Evolutionary conservation across 2,329 filamentous ascomycete species (phyloP), one percentile per base, ranked within the genome.

Genomic region (Coniosporium tulheliwenetii): DNA sequence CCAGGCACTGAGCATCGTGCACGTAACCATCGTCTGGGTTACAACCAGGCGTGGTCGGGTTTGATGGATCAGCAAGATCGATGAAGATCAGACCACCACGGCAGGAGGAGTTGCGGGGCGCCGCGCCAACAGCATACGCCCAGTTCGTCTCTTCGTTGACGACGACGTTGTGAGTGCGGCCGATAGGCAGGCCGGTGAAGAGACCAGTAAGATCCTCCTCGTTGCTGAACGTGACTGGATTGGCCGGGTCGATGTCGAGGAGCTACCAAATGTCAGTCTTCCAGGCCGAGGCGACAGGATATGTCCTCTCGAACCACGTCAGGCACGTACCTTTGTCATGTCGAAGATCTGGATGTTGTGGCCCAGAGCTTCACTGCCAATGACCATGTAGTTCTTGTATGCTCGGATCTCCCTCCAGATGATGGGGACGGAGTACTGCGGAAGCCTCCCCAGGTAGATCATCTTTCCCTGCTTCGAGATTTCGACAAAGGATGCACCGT

Each of bases 341-440:
- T 79, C 75, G 50, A 79, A 79, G 55, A 78, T 66, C 55, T 78
- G 75, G 37, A 79, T 66, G 30, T 70, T 69, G 54, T 78, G 74
- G 48, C 62, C 53, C 36, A 52, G 48, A 30, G 69, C 66, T 46
- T 69, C 65, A n/a, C 50, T 41, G 39, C 63, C 64, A 39, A 67
- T 64, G 44, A 65, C 56, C 52, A 64, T 57, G 44, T 61, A 58
- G 46, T 65, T 43, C 46, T 57, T 62, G 45, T 62, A 61, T 3
- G 52, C 58, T 13, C 63, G 57, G 44, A 74, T 73, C 53, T 75
- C 70, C 38, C 69, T 62, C 70, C 70, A 74, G 32, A 62, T 58
- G 26, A 65, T 62, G 36, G 62, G 62, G 33, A 63, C 57, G n/a
- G 59, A 59, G 43, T 62, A 61, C 38, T 68, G 64, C 8, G 69